A percentile compares a stretch with the other conserved stretches of the same genome.
Evolutionary conservation across 1,139 yeast species (phyloP).

Genomic region (Geotrichum candidum): DNA sequence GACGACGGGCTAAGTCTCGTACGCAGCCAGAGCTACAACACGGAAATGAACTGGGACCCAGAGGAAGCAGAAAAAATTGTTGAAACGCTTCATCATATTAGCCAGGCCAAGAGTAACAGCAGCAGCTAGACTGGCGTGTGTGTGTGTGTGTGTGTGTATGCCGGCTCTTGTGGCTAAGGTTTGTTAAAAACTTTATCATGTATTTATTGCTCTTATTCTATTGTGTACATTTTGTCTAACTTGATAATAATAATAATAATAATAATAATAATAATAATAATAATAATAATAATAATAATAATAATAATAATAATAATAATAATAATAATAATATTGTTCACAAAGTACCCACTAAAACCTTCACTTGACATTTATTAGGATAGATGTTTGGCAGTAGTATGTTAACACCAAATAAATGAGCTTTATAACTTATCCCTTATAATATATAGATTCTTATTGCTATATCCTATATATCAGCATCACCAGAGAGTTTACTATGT

Average conservation of each 20-base stretch:
- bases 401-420: no score
- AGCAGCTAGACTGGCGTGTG: not conserved
- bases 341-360: no score
- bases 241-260: not conserved
- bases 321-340: no score
- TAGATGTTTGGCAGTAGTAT: no score
- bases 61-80: slow-evolving; percentile 6
- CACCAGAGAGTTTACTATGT: no score
- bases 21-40: slow-evolving; percentile 33
- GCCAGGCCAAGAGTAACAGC: not conserved
- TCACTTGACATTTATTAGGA: no score
- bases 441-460: no score
- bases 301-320: no score
- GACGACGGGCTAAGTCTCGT: slow-evolving; percentile 30
- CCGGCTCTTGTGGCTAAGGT: not conserved
- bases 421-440: no score
- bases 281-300: not conserved
- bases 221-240: not conserved
- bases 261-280: not conserved
- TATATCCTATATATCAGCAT: no score
- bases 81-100: not conserved
- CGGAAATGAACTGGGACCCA: slow-evolving; percentile 18
- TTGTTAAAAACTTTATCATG: not conserved
- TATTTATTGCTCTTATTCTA: not conserved
- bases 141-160: not conserved